Evolutionary conservation across 768 basidiomycete genomes (phyloP).

Genomic region (Leccinum boreale): DNA sequence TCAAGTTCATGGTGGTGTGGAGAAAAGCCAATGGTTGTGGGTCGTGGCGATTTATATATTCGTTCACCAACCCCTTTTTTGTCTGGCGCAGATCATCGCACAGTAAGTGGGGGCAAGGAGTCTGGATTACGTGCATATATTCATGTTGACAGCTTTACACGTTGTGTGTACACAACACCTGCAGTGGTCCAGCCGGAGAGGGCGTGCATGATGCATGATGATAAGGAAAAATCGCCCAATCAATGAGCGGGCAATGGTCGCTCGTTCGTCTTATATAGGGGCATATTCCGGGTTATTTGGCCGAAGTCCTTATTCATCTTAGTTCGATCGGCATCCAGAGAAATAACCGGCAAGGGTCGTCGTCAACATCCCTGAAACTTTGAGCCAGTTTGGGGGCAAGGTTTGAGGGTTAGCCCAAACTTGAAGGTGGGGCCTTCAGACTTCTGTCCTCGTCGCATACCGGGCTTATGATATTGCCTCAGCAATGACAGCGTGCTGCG

Average conservation of each 20-base stretch:
- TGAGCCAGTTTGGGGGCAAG: no score
- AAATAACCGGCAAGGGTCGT: no score
- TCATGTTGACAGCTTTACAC: neutral
- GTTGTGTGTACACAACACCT: neutral
- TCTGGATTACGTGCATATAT: no score
- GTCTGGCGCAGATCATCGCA: conserved; percentile 4
- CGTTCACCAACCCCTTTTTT: neutral
- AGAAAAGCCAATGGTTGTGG: neutral
- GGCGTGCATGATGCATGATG: conserved; percentile 13
- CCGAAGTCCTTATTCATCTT: neutral
- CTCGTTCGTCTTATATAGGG: neutral
- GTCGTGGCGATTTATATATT: conserved; percentile 3
- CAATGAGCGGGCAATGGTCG: conserved; percentile 5
- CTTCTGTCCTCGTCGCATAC: no score
- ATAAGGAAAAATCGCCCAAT: conserved; percentile 1
- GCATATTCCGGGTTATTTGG: neutral
- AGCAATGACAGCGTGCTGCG: no score
- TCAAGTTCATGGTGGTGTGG: conserved; percentile 23
- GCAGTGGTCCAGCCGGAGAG: neutral
- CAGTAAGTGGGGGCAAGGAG: conserved; percentile 1
- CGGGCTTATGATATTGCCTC: no score
- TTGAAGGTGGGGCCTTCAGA: no score
- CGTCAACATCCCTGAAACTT: no score
- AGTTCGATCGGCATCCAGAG: no score
- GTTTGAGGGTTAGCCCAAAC: no score